Percentiles rank a stretch among this genome's conserved stretches.
Conservation (phyloP, 78 protist genomes). For the Dictyostelium purpureum region DNA sequence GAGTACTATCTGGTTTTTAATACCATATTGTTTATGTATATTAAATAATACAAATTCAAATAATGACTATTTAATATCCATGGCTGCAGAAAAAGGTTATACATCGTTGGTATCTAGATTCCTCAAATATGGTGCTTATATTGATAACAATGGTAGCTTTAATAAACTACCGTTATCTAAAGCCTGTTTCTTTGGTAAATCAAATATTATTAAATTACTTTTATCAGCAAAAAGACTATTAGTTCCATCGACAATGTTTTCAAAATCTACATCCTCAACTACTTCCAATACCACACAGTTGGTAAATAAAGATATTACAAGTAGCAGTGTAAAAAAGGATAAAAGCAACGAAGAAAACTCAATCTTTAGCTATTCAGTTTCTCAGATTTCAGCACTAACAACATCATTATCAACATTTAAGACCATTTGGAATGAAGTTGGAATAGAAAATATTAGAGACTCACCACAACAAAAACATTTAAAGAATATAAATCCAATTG, state of each 20-base stretch:
- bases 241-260: background rate
- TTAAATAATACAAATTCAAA: background rate
- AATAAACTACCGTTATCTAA: background rate
- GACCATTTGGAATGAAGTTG: background rate
- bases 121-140: background rate
- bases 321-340: no score
- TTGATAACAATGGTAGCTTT: slow-evolving; percentile 10
- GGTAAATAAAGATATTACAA: background rate
- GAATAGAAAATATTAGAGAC: background rate
- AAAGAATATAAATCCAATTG: background rate
- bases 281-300: background rate
- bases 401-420: background rate
- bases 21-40: background rate
- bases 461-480: no score
- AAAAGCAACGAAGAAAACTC: background rate
- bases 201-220: background rate
- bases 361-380: background rate
- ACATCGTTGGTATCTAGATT: background rate
- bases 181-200: background rate
- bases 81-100: background rate
- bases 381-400: background rate
- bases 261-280: background rate
- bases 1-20: background rate
- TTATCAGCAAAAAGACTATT: background rate
- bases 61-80: background rate